A percentile compares a stretch with the other conserved stretches of the same genome.
These are phyloP conservation scores for Torulaspora globosa DNA, from an alignment of 1,139 yeast genomes.

Conservation along the genomic window DNA sequence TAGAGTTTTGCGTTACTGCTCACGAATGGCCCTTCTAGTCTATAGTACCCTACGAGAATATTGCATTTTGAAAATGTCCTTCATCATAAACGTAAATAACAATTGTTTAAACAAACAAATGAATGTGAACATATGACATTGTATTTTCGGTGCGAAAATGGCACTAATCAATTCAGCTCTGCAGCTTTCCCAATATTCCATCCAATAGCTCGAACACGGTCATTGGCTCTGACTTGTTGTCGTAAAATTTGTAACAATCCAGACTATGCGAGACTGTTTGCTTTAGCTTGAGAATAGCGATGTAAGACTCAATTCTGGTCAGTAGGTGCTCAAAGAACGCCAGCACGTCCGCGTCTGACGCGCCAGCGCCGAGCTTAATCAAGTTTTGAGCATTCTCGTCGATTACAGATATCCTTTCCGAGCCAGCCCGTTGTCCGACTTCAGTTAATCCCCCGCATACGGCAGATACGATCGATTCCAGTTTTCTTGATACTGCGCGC, in stretches of 20 bases:
- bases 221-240: conserved; percentile 12
- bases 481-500: conserved; percentile 25
- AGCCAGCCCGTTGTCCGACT: conserved; percentile 12
- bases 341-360: conserved; percentile 22
- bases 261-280: conserved; percentile 28
- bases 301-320: conserved; percentile 33
- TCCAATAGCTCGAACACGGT: conserved; percentile 22
- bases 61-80: not conserved
- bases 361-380: conserved; percentile 22
- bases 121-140: not conserved
- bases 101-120: not conserved
- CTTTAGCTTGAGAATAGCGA: conserved; percentile 30
- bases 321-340: conserved; percentile 34
- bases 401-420: conserved; percentile 15
- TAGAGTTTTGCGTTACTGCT: not conserved
- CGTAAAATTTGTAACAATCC: conserved; percentile 18
- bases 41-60: not conserved
- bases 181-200: conserved; percentile 9
- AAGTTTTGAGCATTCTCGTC: conserved; percentile 21
- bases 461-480: conserved; percentile 29
- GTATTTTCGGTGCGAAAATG: not conserved
- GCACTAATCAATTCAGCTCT: not conserved
- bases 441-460: conserved; percentile 27
- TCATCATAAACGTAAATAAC: not conserved
- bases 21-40: not conserved